phyloP scores from a whole-genome alignment of 2,329 filamentous ascomycete species.

The Malbranchea cinnamomea region DNA sequence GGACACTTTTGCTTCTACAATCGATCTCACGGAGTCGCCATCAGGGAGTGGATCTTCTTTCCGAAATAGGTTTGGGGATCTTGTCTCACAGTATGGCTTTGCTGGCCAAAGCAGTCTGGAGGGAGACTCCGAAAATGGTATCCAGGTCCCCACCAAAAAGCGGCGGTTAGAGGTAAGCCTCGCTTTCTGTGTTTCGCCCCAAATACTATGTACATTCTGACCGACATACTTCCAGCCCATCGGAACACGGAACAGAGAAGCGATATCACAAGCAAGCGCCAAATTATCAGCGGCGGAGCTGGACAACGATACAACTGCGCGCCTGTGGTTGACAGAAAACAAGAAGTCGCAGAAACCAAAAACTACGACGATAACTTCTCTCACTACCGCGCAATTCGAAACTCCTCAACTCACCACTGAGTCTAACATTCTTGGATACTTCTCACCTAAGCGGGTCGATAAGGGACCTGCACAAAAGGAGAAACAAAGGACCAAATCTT shows the following conservation, averaged over 20 bases:
- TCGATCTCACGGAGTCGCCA: constrained; percentile 10
- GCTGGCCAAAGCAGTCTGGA: constrained; percentile 5
- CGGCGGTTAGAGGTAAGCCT: constrained; percentile 22
- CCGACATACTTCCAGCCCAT: neutral
- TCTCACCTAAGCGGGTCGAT: constrained; percentile 19
- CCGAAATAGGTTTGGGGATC: constrained; percentile 23
- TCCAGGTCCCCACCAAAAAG: constrained; percentile 20
- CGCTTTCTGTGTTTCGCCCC: neutral
- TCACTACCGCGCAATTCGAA: constrained; percentile 58
- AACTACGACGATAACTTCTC: constrained; percentile 59
- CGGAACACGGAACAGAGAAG: neutral
- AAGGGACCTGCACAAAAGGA: constrained; percentile 11
- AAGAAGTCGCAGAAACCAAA: constrained; percentile 50
- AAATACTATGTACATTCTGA: neutral
- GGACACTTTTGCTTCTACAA: constrained; percentile 19
- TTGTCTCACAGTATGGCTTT: constrained; percentile 8
- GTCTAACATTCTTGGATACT: constrained; percentile 33
- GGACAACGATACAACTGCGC: neutral
- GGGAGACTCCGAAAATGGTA: constrained; percentile 9
- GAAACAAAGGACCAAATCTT: constrained; percentile 14
- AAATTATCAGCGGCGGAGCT: constrained; percentile 3
- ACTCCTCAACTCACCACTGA: constrained; percentile 18
- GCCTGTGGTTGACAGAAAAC: constrained; percentile 6
- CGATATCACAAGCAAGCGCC: neutral
- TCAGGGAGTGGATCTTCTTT: constrained; percentile 16